Conservation (phyloP, 805 yeast species). For the Zygosaccharomyces gambellarensis region DNA sequence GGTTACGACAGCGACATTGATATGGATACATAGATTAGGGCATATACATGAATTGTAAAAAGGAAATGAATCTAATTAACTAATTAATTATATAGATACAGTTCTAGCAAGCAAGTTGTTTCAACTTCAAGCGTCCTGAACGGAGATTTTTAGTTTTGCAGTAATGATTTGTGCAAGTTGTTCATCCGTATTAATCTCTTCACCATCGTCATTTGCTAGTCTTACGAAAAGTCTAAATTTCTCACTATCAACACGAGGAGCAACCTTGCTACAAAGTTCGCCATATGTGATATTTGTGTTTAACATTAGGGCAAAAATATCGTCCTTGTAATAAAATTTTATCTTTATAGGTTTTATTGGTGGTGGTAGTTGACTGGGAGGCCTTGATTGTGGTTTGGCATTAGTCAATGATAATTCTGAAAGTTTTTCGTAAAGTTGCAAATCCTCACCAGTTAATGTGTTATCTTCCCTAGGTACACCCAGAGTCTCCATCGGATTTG, state of each 20-base stretch:
- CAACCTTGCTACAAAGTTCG: constrained; percentile 49
- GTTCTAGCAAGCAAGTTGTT: constrained; percentile 6
- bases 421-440: constrained; percentile 27
- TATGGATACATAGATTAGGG: constrained; percentile 5
- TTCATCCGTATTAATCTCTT: constrained; percentile 33
- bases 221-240: constrained; percentile 36
- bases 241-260: constrained; percentile 44
- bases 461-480: constrained; percentile 26
- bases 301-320: constrained; percentile 66
- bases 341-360: constrained; percentile 43
- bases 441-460: constrained; percentile 33
- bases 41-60: background rate
- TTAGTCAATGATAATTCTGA: constrained; percentile 24
- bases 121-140: constrained; percentile 30
- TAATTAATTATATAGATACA: background rate
- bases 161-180: constrained; percentile 35
- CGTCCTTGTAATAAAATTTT: constrained; percentile 74
- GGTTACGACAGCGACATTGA: constrained; percentile 6
- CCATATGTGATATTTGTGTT: constrained; percentile 44
- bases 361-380: constrained; percentile 30
- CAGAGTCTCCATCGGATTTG: constrained; percentile 3
- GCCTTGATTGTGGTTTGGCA: constrained; percentile 27
- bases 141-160: constrained; percentile 36
- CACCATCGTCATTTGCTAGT: constrained; percentile 31
- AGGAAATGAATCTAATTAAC: background rate